Base-by-base conservation (phyloP, 2,329 filamentous ascomycete genomes). In the Onygena corvina region DNA sequence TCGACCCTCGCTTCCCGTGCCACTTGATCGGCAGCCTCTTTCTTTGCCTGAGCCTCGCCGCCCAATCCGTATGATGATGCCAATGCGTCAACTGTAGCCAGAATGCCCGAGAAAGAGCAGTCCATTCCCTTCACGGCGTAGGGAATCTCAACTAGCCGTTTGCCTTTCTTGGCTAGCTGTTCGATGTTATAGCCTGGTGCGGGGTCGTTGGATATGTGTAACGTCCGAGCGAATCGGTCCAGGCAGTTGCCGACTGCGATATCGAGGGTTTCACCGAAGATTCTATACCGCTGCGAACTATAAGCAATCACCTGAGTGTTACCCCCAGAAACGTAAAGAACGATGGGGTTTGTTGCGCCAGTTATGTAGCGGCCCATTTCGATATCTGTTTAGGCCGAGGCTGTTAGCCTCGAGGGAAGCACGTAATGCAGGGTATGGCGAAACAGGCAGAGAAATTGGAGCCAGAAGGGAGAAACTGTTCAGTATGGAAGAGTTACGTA, bases 111-210 rank as follows among this genome's bases (percentile, higher is more conserved):
- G 68, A 98, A 96, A 20, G 85, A 92, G 60, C 88, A 94, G 66
- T 98, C 92, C 92, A 98, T 98, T 47, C 92, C 92, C 68, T 98
- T 98, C 55, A 98, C 92, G 1, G 89, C 81, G 62, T 98, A 98
- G 1, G 92, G 92, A 23, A 98, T 72, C 57, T 96, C 90, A 14
- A 96, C 73, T 33, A 98, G 71, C 18, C 80, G 69, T 38, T 74
- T 77, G 0, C 79, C 79, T 48, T 81, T 80, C 65, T 84, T 82
- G 57, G 92, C 92, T 46, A 96, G 72, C 68, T 94, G 86, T 71
- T 98, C 92, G 58, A 98, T 95, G 64, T 98, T 98, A 68, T 96
- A 95, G 1, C 92, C 92, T 0, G 92, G 92, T 1, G 92, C 92
- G 0, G 92, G 92, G 65, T 98, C 90, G 65, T 98, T 98, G 64